Conservation (phyloP, 345 rosid genomes). For the Gynandropsis gynandra region DNA sequence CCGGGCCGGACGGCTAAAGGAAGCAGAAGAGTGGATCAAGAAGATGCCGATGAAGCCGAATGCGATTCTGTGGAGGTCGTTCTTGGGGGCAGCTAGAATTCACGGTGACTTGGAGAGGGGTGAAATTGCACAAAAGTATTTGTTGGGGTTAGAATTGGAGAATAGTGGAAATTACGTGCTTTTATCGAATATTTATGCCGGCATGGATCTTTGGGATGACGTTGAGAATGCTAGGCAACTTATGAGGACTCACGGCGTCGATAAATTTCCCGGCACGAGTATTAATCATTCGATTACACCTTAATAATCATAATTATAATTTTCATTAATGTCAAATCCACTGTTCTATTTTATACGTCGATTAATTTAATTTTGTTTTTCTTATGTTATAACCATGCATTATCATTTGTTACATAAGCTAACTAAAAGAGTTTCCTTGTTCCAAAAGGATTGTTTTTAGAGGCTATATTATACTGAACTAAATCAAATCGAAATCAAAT, state of each 20-base stretch:
- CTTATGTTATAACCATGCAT: too few relatives aligned
- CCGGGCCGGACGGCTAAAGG: slow-evolving; percentile 43
- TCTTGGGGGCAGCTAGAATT: slow-evolving; percentile 53
- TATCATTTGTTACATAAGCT: too few relatives aligned
- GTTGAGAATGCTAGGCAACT: slow-evolving; percentile 47
- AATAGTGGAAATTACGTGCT: slow-evolving; percentile 58
- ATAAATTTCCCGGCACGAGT: slow-evolving; percentile 53
- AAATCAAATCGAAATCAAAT: too few relatives aligned
- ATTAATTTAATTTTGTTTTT: too few relatives aligned
- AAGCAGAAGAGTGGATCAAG: slow-evolving; percentile 41
- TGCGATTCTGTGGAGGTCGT: slow-evolving; percentile 56
- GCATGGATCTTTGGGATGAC: slow-evolving; percentile 46
- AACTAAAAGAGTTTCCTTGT: too few relatives aligned
- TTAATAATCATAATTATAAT: not conserved
- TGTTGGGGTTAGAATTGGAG: slow-evolving; percentile 41
- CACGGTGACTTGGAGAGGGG: slow-evolving; percentile 46
- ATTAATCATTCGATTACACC: slow-evolving; percentile 4
- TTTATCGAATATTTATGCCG: slow-evolving; percentile 59
- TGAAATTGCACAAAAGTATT: slow-evolving; percentile 39
- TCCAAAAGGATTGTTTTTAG: too few relatives aligned
- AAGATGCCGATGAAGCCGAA: slow-evolving; percentile 61
- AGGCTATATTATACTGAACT: too few relatives aligned
- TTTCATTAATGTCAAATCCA: too few relatives aligned
- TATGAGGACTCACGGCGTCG: slow-evolving; percentile 44
- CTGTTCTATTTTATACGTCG: too few relatives aligned